These are phyloP conservation scores for Quercus cerris DNA, from an alignment of 306 rosid genomes.

Conservation along the genomic window DNA sequence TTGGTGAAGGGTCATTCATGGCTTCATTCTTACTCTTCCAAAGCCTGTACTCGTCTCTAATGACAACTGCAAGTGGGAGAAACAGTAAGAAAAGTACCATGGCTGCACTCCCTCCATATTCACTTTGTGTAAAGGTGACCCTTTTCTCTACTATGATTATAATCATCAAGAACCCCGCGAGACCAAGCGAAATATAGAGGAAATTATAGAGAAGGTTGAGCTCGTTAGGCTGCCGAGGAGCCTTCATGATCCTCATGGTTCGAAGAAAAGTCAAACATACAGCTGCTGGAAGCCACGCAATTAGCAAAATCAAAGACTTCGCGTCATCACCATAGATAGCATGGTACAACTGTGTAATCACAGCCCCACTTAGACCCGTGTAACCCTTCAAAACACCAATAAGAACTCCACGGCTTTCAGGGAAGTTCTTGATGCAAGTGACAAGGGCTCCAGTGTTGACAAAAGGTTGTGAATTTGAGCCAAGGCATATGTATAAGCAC, in stretches of 20 bases:
- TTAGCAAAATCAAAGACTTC: constrained; percentile 19
- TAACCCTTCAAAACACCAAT: constrained; percentile 24
- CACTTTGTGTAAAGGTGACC: neutral
- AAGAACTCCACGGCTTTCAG: constrained; percentile 11
- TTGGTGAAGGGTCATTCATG: neutral
- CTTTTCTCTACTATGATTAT: constrained; percentile 15
- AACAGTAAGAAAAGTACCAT: constrained; percentile 19
- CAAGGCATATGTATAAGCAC: constrained; percentile 23
- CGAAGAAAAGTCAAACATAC: constrained; percentile 9
- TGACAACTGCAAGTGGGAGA: constrained; percentile 15
- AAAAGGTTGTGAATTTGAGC: constrained; percentile 25
- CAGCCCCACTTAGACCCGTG: constrained; percentile 14
- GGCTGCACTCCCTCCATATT: constrained; percentile 19
- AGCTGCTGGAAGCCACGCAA: constrained; percentile 23
- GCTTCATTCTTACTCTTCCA: constrained; percentile 3
- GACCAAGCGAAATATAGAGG: constrained; percentile 15
- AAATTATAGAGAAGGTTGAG: constrained; percentile 7
- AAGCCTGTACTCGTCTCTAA: neutral
- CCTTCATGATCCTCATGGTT: constrained; percentile 9
- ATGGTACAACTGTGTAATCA: constrained; percentile 22
- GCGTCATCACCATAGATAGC: constrained; percentile 18
- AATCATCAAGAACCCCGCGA: constrained; percentile 14
- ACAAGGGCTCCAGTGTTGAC: constrained; percentile 15
- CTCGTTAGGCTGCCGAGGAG: neutral
- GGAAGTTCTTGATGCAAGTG: constrained; percentile 28